Evolutionary conservation across 2,329 filamentous ascomycete genomes (phyloP), one percentile per base, ranked within the genome.

Genomic region (Talaromyces sp.): DNA sequence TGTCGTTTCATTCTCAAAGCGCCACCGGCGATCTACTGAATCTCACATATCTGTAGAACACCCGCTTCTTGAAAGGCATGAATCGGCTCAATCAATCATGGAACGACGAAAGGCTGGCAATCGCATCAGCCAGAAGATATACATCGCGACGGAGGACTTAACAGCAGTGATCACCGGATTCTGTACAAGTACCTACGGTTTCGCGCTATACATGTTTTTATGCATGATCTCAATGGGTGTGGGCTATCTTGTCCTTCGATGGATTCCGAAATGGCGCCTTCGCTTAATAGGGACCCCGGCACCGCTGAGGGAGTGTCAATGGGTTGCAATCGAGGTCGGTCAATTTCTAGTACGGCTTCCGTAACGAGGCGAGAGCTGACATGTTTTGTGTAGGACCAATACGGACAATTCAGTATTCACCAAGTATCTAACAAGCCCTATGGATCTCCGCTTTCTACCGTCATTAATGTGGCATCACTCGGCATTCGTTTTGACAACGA

Each of bases 101-200:
- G 91, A 89, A 70, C 82, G 83, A 33, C 78, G 80, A 66, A 85
- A 83, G 57, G 80, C 80, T 44, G 85, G 84, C 11, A 85, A 86
- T 46, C 86, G 90, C 63, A 81, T 84, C 31, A 96, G 84, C 70
- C 95, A 99, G 75, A 98, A 97, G 78, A 84, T 97, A 25, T 95
- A 97, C 76, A 92, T 99, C 77, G 82, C 87, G 63, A 96, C 91
- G 46, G 95, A 99, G 75, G 95, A 99, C 74, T 81, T 99, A 66
- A 97, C 92, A 0, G 92, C 97, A 69, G 93, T 93, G 31, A 87
- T 98, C 71, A 92, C 93, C 25, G 95, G 95, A 0, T 99, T 98
- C 76, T 86, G 84, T 57, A 97, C 92, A 3, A 93, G 89, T 66
- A 75, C 78, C 3, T 65, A 86, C 14, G 92, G 95, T 1, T 89